A percentile compares a stretch with the other conserved stretches of the same genome.
phyloP scores from a whole-genome alignment of 2,329 filamentous ascomycete species.

The Apiospora sp. region DNA sequence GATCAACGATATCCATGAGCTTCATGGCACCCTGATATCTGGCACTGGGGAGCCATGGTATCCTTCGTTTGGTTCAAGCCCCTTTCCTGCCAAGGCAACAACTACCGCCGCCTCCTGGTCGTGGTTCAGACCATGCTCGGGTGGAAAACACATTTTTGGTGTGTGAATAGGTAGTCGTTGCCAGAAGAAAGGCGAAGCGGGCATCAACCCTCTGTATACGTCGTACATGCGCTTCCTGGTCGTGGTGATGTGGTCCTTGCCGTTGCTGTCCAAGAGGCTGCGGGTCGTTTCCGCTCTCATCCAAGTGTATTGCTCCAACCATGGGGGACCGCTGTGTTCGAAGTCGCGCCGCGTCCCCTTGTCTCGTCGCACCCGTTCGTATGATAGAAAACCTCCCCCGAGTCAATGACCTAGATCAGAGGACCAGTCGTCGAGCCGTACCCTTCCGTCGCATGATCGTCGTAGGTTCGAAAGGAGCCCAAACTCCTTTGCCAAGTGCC shows the following conservation, averaged over 20 bases:
- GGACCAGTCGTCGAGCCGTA: not conserved
- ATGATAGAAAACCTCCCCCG: not conserved
- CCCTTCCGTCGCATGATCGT: not conserved
- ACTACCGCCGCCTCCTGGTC: no score
- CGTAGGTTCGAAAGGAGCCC: not conserved
- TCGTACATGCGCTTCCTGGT: not conserved
- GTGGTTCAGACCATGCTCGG: no score
- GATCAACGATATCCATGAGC: no score
- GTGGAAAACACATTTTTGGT: no score
- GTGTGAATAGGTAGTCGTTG: no score
- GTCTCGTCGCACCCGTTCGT: not conserved
- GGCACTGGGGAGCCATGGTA: no score
- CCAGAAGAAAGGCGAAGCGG: no score
- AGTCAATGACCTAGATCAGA: not conserved
- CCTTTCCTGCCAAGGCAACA: no score
- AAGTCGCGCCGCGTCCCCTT: not conserved
- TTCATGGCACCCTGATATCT: no score
- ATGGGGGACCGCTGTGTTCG: not conserved
- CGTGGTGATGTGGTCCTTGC: not conserved
- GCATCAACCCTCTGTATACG: not conserved
- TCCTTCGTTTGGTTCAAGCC: no score
- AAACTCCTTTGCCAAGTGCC: not conserved
- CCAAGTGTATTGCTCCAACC: not conserved
- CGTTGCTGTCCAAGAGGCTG: not conserved
- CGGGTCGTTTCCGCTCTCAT: not conserved